Evolutionary conservation across 2,329 filamentous ascomycete species (phyloP).

Genomic region (Cordyceps farinosa): DNA sequence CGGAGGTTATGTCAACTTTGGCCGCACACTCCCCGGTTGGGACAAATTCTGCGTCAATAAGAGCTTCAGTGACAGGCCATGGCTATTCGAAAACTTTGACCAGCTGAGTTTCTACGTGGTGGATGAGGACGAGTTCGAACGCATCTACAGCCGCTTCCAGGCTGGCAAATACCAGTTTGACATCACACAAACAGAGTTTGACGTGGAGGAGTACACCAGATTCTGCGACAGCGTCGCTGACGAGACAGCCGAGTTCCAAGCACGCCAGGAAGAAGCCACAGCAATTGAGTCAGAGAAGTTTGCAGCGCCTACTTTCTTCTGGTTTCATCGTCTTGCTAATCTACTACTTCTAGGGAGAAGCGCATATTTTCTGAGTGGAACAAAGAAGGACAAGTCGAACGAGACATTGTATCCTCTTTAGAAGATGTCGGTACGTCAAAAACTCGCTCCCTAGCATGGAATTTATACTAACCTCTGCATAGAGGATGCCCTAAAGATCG

Average conservation of each 20-base stretch:
- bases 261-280: slow-evolving; percentile 22
- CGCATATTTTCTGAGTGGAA: slow-evolving; percentile 31
- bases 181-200: slow-evolving; percentile 27
- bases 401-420: slow-evolving; percentile 18
- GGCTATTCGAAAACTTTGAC: slow-evolving; percentile 36
- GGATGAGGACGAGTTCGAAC: slow-evolving; percentile 28
- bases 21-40: slow-evolving; percentile 29
- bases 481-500: slow-evolving; percentile 33
- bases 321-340: neutral
- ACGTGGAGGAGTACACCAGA: slow-evolving; percentile 28
- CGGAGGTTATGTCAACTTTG: slow-evolving; percentile 35
- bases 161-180: slow-evolving; percentile 29
- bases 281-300: slow-evolving; percentile 25
- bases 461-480: neutral
- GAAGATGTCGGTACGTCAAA: slow-evolving; percentile 15
- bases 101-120: slow-evolving; percentile 31
- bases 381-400: slow-evolving; percentile 23
- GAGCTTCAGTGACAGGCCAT: slow-evolving; percentile 30
- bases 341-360: slow-evolving; percentile 10
- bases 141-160: slow-evolving; percentile 25
- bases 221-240: slow-evolving; percentile 22
- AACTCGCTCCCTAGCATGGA: too few species aligned
- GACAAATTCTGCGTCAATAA: slow-evolving; percentile 30
- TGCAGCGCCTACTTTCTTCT: neutral
- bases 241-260: slow-evolving; percentile 22